Conservation (phyloP, 129 eudicot genomes). For the Lactuca saligna region DNA sequence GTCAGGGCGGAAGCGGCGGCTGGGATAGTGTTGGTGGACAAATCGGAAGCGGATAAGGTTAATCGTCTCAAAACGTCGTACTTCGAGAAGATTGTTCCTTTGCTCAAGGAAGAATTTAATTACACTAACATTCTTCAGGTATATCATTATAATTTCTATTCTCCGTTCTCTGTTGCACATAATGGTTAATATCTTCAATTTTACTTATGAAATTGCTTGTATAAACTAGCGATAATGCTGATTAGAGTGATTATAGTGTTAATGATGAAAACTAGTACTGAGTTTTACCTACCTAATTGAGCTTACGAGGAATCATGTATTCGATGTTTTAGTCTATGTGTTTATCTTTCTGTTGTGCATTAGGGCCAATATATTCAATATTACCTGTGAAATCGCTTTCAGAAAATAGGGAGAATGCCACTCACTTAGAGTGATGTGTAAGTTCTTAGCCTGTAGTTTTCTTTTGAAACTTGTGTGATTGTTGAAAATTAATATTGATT, state of each 20-base stretch:
- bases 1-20: slow-evolving; percentile 65
- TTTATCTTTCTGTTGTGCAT: neutral
- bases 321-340: slow-evolving; percentile 2
- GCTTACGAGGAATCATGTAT: neutral
- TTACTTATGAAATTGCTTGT: slow-evolving; percentile 9
- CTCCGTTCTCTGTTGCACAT: neutral
- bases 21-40: slow-evolving; percentile 64
- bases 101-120: slow-evolving; percentile 74
- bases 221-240: neutral
- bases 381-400: neutral
- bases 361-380: neutral
- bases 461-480: neutral
- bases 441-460: neutral
- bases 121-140: slow-evolving; percentile 92
- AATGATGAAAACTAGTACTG: neutral
- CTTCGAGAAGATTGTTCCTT: slow-evolving; percentile 71
- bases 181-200: slow-evolving; percentile 3
- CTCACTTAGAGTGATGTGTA: neutral
- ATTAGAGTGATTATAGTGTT: neutral
- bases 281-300: neutral
- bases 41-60: slow-evolving; percentile 66
- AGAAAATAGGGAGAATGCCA: slow-evolving; percentile 3
- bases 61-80: slow-evolving; percentile 64
- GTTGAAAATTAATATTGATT: neutral
- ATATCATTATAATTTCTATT: slow-evolving; percentile 10